phyloP scores from a whole-genome alignment of 2,329 filamentous ascomycete species.

The Plectosphaerella plurivora region DNA sequence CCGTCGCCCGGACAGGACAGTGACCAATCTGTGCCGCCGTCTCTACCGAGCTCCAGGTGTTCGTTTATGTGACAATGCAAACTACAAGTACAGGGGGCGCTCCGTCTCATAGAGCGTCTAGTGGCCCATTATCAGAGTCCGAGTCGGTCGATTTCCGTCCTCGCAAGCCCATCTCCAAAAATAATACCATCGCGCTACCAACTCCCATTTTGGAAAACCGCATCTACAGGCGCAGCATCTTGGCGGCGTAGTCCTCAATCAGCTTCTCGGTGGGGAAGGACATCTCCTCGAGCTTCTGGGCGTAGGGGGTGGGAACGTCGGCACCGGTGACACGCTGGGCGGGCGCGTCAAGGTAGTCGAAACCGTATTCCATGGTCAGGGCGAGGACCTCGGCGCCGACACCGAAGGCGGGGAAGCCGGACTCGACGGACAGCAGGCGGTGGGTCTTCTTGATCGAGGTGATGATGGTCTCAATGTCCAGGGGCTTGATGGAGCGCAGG shows the following conservation, averaged over 20 bases:
- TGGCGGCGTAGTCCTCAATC: constrained; percentile 83
- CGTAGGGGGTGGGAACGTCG: constrained; percentile 95
- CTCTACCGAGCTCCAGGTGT: background rate
- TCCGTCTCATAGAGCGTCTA: constrained; percentile 14
- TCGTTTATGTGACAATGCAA: constrained; percentile 20
- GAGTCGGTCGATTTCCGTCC: background rate
- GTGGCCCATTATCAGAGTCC: background rate
- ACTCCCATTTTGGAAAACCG: background rate
- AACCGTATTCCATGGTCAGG: constrained; percentile 93
- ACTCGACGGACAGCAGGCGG: constrained; percentile 86
- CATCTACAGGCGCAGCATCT: constrained; percentile 73
- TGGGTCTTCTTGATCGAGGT: constrained; percentile 99
- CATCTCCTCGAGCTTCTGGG: constrained; percentile 89
- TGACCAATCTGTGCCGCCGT: background rate
- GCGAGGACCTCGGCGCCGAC: constrained; percentile 91
- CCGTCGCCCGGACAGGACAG: background rate
- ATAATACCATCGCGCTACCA: background rate
- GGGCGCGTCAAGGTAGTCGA: constrained; percentile 94
- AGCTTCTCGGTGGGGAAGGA: constrained; percentile 85
- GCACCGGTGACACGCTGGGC: constrained; percentile 93
- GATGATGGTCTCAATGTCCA: constrained; percentile 92
- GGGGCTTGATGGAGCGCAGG: constrained; percentile 92
- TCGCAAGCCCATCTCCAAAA: background rate
- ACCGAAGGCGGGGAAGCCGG: constrained; percentile 92
- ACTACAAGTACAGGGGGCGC: constrained; percentile 37